These are phyloP conservation scores for Melaleuca alternifolia DNA, from an alignment of 345 rosid species.

Conservation along the genomic window DNA sequence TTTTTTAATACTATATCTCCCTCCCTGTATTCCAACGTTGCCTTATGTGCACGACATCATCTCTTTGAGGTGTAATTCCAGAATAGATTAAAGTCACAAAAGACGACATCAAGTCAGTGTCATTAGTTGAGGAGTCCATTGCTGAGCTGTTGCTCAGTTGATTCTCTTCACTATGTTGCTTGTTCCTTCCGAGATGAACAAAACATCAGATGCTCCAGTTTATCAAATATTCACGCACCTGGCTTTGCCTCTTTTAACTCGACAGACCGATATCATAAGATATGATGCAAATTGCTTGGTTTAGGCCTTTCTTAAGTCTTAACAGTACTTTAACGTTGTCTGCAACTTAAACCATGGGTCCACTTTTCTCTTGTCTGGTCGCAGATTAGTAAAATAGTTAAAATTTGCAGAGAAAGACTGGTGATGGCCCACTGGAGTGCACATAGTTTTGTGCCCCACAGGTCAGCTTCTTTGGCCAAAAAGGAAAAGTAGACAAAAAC, in stretches of 20 bases:
- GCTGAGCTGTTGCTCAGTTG: not conserved
- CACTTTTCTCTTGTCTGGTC: not conserved
- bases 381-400: not conserved
- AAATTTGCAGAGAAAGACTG: not conserved
- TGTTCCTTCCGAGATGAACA: not conserved
- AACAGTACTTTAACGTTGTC: not conserved
- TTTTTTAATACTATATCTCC: not conserved
- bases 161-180: not conserved
- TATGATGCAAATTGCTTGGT: not conserved
- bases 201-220: not conserved
- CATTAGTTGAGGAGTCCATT: not conserved
- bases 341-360: not conserved
- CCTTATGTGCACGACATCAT: not conserved
- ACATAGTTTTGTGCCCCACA: not conserved
- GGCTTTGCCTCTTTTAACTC: not conserved
- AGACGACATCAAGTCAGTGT: not conserved
- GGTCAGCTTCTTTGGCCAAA: not conserved
- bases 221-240: not conserved
- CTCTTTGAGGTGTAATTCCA: not conserved
- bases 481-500: not conserved
- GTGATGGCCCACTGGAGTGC: not conserved
- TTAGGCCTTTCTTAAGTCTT: not conserved
- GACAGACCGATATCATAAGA: not conserved
- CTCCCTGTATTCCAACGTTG: not conserved
- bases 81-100: not conserved